These are phyloP conservation scores for Aspergillus sp. DNA, from an alignment of 2,329 filamentous ascomycete genomes.

Conservation along the genomic window DNA sequence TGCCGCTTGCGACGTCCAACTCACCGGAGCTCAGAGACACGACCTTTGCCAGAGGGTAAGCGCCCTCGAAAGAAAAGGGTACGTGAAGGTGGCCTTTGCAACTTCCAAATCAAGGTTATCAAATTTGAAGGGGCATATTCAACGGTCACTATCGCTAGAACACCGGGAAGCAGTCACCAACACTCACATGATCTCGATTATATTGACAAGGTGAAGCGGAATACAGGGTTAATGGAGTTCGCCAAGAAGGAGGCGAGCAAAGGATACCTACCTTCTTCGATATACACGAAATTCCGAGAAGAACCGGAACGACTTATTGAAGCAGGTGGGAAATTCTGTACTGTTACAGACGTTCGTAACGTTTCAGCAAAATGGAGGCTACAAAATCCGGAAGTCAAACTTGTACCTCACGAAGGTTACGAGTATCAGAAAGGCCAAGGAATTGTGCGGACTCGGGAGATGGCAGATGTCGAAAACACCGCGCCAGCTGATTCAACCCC, in stretches of 20 bases:
- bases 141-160: slow-evolving; percentile 44
- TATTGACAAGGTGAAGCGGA: slow-evolving; percentile 49
- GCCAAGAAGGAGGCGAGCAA: slow-evolving; percentile 46
- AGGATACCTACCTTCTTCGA: slow-evolving; percentile 49
- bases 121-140: slow-evolving; percentile 44
- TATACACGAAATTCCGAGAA: slow-evolving; percentile 49
- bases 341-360: slow-evolving; percentile 49
- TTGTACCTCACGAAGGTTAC: slow-evolving; percentile 48
- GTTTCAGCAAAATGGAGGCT: slow-evolving; percentile 50
- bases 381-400: slow-evolving; percentile 43
- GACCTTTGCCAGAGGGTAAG: slow-evolving; percentile 47
- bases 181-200: slow-evolving; percentile 50
- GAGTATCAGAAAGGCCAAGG: slow-evolving; percentile 45
- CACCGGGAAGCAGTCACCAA: slow-evolving; percentile 38
- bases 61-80: slow-evolving; percentile 45
- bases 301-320: slow-evolving; percentile 45
- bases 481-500: slow-evolving; percentile 8
- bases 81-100: slow-evolving; percentile 47
- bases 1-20: slow-evolving; percentile 45
- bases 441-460: slow-evolving; percentile 34
- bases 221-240: slow-evolving; percentile 49
- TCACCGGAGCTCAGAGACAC: slow-evolving; percentile 40
- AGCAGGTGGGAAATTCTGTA: slow-evolving; percentile 47
- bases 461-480: slow-evolving; percentile 13
- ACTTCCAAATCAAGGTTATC: slow-evolving; percentile 50